These are phyloP conservation scores for Phyllosticta citribraziliensis DNA, from an alignment of 2,329 filamentous ascomycete species.

Conservation along the genomic window DNA sequence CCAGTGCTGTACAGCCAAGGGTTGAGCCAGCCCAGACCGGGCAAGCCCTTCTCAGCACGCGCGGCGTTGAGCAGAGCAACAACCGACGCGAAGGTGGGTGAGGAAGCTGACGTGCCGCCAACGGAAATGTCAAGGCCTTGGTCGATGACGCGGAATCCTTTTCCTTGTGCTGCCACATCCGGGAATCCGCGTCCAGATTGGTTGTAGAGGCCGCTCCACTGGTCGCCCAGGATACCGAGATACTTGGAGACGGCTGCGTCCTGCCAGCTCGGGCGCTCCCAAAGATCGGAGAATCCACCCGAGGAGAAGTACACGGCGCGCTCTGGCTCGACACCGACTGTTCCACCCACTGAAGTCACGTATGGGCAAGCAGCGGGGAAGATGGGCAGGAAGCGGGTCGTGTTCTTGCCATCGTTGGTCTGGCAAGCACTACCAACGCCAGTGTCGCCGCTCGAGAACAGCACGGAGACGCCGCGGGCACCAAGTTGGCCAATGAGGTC, in stretches of 20 bases:
- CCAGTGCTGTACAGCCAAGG: constrained; percentile 34
- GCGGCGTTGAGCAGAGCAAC: constrained; percentile 30
- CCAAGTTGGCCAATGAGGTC: constrained; percentile 31
- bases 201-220: constrained; percentile 35
- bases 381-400: constrained; percentile 33
- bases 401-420: constrained; percentile 37
- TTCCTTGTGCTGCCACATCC: constrained; percentile 33
- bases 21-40: constrained; percentile 30
- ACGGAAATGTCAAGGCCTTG: constrained; percentile 22
- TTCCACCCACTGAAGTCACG: constrained; percentile 38
- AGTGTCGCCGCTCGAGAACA: constrained; percentile 31
- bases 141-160: constrained; percentile 26
- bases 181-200: constrained; percentile 34
- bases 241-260: constrained; percentile 30
- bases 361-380: constrained; percentile 40
- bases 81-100: constrained; percentile 29
- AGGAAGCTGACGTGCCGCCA: constrained; percentile 30
- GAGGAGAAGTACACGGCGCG: constrained; percentile 30
- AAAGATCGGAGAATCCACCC: constrained; percentile 38
- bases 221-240: constrained; percentile 29
- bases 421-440: constrained; percentile 34
- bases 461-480: constrained; percentile 29
- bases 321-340: constrained; percentile 31
- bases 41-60: constrained; percentile 24
- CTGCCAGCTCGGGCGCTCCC: constrained; percentile 34